Conservation (phyloP, 1,139 yeast genomes). For the Yamadazyma friedrichii region DNA sequence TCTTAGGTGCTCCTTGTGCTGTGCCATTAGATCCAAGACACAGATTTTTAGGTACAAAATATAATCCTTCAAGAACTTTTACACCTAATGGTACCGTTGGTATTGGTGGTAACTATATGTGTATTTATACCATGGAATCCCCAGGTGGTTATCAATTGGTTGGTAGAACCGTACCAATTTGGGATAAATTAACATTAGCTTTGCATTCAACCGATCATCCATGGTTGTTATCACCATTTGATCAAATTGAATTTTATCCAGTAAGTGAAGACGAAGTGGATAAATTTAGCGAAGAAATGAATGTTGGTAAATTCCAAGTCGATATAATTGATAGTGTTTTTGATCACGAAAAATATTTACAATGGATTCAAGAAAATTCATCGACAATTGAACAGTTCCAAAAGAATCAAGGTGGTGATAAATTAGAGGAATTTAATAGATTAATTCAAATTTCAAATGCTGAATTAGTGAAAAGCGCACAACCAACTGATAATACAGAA, state of each 20-base stretch:
- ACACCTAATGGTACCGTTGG: conserved; percentile 98
- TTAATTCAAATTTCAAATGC: conserved; percentile 81
- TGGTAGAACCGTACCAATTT: conserved; percentile 94
- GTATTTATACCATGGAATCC: conserved; percentile 96
- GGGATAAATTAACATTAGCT: conserved; percentile 90
- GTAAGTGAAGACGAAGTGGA: conserved; percentile 84
- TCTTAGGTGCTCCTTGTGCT: conserved; percentile 97
- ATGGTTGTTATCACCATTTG: conserved; percentile 89
- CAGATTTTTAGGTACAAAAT: conserved; percentile 86
- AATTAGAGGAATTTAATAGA: conserved; percentile 78
- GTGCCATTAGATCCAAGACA: conserved; percentile 97
- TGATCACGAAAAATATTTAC: conserved; percentile 74
- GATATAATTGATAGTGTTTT: conserved; percentile 76
- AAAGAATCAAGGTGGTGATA: conserved; percentile 70
- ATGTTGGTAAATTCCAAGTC: conserved; percentile 77
- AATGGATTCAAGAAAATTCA: conserved; percentile 74
- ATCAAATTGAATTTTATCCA: conserved; percentile 92
- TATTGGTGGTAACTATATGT: conserved; percentile 97
- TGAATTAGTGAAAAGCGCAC: conserved; percentile 57
- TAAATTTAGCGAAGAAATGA: conserved; percentile 64
- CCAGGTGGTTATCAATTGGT: conserved; percentile 98
- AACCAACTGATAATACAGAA: conserved; percentile 43
- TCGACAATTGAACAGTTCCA: conserved; percentile 72
- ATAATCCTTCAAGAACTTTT: conserved; percentile 93
- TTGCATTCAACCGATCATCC: conserved; percentile 63